These are phyloP conservation scores for Scheffersomyces ergatensis DNA, from an alignment of 805 yeast species.

Conservation along the genomic window DNA sequence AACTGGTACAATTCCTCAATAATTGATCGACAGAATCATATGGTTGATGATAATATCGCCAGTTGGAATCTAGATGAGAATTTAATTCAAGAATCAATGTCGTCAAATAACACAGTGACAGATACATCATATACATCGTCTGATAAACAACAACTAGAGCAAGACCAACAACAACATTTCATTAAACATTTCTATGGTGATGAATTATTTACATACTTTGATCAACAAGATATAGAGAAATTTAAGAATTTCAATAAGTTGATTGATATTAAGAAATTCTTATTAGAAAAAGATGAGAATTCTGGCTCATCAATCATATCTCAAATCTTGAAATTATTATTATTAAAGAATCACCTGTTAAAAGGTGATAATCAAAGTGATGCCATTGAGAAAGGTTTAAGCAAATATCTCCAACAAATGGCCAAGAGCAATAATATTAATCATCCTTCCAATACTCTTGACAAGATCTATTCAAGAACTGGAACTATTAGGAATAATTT, in stretches of 20 bases:
- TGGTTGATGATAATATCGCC: constrained; percentile 34
- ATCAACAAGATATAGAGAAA: constrained; percentile 20
- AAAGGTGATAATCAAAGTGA: not conserved
- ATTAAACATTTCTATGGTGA: constrained; percentile 26
- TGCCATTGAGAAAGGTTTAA: not conserved
- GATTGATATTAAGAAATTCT: constrained; percentile 7
- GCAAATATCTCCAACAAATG: not conserved
- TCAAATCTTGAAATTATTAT: not conserved
- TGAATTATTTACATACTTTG: constrained; percentile 22
- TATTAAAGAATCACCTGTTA: not conserved
- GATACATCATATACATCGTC: not conserved
- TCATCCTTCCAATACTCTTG: not conserved
- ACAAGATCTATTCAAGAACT: too few species aligned
- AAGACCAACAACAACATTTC: constrained; percentile 9
- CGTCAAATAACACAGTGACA: not conserved
- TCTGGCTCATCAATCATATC: not conserved
- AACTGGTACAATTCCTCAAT: constrained; percentile 16
- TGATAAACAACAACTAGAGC: constrained; percentile 8
- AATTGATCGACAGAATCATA: constrained; percentile 10
- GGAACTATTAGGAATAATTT: too few species aligned
- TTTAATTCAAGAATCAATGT: not conserved
- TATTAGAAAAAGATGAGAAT: constrained; percentile 3
- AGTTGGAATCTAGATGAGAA: constrained; percentile 34
- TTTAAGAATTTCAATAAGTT: constrained; percentile 21
- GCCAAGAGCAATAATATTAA: not conserved